A percentile compares a stretch with the other conserved stretches of the same genome.
Evolutionary conservation across 2,329 filamentous ascomycete species (phyloP).

Genomic region (Cephalotrichum gorgonifer): DNA sequence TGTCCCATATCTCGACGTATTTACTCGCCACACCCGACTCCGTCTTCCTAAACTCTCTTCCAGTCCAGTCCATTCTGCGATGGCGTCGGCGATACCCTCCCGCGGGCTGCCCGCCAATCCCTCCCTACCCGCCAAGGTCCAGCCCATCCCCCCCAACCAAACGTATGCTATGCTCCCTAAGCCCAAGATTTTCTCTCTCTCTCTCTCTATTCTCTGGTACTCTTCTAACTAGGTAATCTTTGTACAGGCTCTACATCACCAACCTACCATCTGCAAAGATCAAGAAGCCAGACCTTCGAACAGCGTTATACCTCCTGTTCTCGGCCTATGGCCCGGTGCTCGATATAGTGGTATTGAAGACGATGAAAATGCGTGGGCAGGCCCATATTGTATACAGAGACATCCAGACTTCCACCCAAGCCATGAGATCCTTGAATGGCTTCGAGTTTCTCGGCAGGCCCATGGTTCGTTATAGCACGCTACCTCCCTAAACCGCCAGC

Average conservation of each 20-base stretch:
- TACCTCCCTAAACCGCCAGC: background rate
- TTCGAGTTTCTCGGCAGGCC: slow-evolving; percentile 76
- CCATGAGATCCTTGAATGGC: slow-evolving; percentile 80
- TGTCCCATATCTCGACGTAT: background rate
- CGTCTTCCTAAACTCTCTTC: background rate
- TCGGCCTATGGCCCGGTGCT: slow-evolving; percentile 88
- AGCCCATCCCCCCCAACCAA: slow-evolving; percentile 58
- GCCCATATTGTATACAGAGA: slow-evolving; percentile 89
- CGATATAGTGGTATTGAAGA: slow-evolving; percentile 84
- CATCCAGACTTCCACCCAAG: slow-evolving; percentile 82
- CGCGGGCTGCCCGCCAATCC: slow-evolving; percentile 29
- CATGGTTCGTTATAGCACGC: slow-evolving; percentile 45
- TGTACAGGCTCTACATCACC: slow-evolving; percentile 69
- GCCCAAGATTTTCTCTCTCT: background rate
- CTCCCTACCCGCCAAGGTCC: slow-evolving; percentile 37
- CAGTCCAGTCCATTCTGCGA: too few relatives aligned
- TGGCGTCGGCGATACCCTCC: slow-evolving; percentile 26
- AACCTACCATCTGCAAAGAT: slow-evolving; percentile 83
- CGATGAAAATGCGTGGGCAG: slow-evolving; percentile 87
- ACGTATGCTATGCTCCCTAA: slow-evolving; percentile 43
- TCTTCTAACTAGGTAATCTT: background rate
- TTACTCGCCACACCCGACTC: too few relatives aligned
- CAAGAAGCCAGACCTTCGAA: slow-evolving; percentile 77
- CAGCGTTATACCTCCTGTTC: slow-evolving; percentile 85
- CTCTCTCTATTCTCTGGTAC: background rate